Conservation (phyloP, 306 rosid species). For the Vachellia pachyceras region DNA sequence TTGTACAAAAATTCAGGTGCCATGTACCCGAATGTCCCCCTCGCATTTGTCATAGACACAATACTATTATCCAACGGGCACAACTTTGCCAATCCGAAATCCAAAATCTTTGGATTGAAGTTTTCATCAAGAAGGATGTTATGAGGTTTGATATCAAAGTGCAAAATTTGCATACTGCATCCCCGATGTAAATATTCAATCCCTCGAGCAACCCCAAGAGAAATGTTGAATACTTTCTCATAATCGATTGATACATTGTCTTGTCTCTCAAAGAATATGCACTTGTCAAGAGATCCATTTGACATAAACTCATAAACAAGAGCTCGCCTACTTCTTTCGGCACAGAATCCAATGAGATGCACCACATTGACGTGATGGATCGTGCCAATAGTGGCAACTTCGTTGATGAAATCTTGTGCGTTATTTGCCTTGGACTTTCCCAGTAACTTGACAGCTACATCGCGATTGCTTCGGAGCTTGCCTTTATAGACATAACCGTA, state of each 20-base stretch:
- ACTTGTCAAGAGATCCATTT: background rate
- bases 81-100: background rate
- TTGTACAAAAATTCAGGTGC: background rate
- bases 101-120: background rate
- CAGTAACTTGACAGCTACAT: background rate
- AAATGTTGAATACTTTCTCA: background rate
- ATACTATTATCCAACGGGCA: background rate
- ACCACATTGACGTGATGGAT: conserved; percentile 6
- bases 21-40: background rate
- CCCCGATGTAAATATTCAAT: background rate
- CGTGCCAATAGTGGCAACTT: background rate
- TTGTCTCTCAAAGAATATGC: background rate
- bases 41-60: background rate
- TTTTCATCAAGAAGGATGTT: background rate
- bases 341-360: background rate
- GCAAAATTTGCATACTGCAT: background rate
- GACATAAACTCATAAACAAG: background rate
- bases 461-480: background rate
- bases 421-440: background rate
- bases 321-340: background rate
- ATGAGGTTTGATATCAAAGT: background rate
- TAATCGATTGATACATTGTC: background rate
- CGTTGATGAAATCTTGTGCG: background rate
- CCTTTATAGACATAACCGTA: background rate
- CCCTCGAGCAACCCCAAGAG: background rate